Evolutionary conservation across 345 rosid species (phyloP).

Genomic region (Dimocarpus longan): DNA sequence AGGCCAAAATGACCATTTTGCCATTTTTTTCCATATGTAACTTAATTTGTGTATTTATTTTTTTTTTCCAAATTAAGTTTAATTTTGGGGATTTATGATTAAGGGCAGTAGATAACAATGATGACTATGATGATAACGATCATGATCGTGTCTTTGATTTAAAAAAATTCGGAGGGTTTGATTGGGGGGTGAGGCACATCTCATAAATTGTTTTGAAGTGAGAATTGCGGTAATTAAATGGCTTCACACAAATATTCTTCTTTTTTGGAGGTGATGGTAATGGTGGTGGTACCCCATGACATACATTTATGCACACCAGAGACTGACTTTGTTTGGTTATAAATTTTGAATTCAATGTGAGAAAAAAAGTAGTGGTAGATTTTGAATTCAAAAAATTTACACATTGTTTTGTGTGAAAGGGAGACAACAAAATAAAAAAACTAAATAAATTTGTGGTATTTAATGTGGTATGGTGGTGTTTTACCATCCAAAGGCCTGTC

Average conservation of each 20-base stretch:
- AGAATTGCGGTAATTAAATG: background rate
- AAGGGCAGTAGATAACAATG: background rate
- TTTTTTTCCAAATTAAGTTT: background rate
- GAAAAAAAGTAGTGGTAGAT: background rate
- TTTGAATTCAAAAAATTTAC: slow-evolving; percentile 17
- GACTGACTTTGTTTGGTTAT: background rate
- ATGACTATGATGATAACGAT: too few species aligned
- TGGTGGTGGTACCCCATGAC: slow-evolving; percentile 8
- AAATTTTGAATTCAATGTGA: slow-evolving; percentile 11
- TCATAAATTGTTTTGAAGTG: background rate
- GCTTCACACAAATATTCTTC: background rate
- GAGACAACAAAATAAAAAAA: too few species aligned
- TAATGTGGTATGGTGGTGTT: slow-evolving; percentile 20
- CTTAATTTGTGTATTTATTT: too few species aligned
- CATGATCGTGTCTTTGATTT: background rate
- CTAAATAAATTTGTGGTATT: background rate
- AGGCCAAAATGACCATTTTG: background rate
- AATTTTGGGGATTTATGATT: too few species aligned
- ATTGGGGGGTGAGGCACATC: background rate
- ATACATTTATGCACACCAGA: background rate
- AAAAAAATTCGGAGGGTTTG: background rate
- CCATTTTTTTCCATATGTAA: background rate
- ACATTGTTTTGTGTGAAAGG: background rate
- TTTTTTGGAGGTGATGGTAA: background rate
- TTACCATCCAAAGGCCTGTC: background rate